Base-by-base conservation (phyloP, 495 filamentous ascomycete species). In the Clohesyomyces aquaticus region DNA sequence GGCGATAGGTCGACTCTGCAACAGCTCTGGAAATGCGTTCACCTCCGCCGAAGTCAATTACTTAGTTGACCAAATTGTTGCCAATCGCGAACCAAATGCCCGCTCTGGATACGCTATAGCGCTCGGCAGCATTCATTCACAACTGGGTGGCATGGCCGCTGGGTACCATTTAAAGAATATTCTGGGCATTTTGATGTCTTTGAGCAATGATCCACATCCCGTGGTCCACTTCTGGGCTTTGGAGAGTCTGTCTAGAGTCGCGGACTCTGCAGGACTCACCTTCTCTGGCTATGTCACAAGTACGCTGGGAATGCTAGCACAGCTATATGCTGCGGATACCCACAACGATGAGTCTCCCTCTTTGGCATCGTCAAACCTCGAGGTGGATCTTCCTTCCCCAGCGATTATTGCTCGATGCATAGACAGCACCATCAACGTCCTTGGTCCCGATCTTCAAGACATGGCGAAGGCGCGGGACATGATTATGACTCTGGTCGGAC, bases 141-240 rank as follows among this genome's bases (percentile, higher is more conserved):
- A 96, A 72, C 89, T 98, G 28, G 94, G 94, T 57, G 94, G 94
- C 65, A 98, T 99, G 93, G 95, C 95, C 59, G 94, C 94, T 53
- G 91, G 92, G n/a, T 89, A 91, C 69, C 94, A 99, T 73, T 78
- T 99, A 14, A 98, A 97, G 77, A 96, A 91, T 8, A 97, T 99
- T 52, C 85, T 96, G 35, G 90, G 91, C 18, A 91, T 99, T 32
- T 76, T 99, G 21, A 93, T 97, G 90, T 97, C 93, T 21, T 78
- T 99, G 6, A 91, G 91, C 75, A 95, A 89, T 68, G 94, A 99
- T 71, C 90, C 94, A n/a, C 93, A 97, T 65, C 93, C 94, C 0
- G 88, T 88, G 0, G 94, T 99, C 1, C 94, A 99, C 73, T 95
- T 90, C 73, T 98, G 92, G 90, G 92, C 94, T 16, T 80, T 99